Evolutionary conservation across 805 yeast species (phyloP).

Genomic region (Metschnikowia corniflorae): DNA sequence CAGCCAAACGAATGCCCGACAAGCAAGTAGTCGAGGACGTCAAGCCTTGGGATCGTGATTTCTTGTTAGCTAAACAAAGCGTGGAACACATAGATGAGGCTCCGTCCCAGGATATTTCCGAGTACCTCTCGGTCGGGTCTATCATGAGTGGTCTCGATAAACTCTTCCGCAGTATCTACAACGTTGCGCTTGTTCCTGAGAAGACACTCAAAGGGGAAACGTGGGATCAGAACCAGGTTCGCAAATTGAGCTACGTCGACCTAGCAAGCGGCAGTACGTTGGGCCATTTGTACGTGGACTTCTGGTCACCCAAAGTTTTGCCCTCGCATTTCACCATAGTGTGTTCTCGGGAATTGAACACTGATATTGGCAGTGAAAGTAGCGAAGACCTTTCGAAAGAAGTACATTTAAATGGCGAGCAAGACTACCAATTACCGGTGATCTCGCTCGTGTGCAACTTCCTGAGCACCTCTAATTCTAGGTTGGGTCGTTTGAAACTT

Average conservation of each 20-base stretch:
- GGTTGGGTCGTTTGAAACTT: constrained; percentile 25
- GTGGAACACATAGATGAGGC: constrained; percentile 25
- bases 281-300: constrained; percentile 85
- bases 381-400: constrained; percentile 20
- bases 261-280: constrained; percentile 48
- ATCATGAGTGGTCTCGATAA: constrained; percentile 79
- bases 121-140: constrained; percentile 79
- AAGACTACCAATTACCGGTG: constrained; percentile 76
- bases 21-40: constrained; percentile 45
- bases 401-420: constrained; percentile 41
- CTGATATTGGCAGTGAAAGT: constrained; percentile 31
- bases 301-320: constrained; percentile 72
- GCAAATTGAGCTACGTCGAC: constrained; percentile 73
- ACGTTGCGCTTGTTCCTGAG: constrained; percentile 69
- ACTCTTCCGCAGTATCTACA: constrained; percentile 68
- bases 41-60: constrained; percentile 93
- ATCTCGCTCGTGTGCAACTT: constrained; percentile 89
- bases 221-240: constrained; percentile 77
- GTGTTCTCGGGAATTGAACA: constrained; percentile 78
- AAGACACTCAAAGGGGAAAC: constrained; percentile 68
- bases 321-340: constrained; percentile 97
- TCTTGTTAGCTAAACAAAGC: constrained; percentile 27
- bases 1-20: constrained; percentile 16
- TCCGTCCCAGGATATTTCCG: constrained; percentile 46
- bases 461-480: constrained; percentile 8